phyloP scores from a whole-genome alignment of 257 asterid genomes.

The Gynochthodes officinalis region DNA sequence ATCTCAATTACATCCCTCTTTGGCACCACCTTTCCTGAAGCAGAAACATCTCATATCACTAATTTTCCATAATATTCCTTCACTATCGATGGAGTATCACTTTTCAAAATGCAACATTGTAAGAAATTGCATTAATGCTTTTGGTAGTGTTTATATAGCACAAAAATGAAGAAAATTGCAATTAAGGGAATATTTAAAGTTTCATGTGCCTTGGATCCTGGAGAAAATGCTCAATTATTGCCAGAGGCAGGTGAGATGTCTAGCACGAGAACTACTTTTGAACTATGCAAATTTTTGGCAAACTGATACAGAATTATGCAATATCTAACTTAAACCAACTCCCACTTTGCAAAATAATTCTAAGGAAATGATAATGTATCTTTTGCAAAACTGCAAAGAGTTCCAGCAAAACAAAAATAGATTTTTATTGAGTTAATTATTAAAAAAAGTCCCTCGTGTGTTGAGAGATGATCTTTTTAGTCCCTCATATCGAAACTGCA shows the following conservation, averaged over 20 bases:
- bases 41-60: constrained; percentile 6
- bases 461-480: no score
- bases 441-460: no score
- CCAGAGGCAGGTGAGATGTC: neutral
- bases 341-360: neutral
- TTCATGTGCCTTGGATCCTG: neutral
- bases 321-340: neutral
- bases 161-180: neutral
- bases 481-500: no score
- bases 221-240: neutral
- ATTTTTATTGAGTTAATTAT: no score
- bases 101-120: neutral
- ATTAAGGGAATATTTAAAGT: neutral
- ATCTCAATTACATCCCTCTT: constrained; percentile 63
- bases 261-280: neutral
- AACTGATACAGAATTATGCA: neutral
- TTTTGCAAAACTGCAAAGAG: neutral
- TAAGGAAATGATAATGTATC: neutral
- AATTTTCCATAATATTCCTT: neutral
- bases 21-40: constrained; percentile 62
- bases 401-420: no score
- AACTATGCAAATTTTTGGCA: neutral
- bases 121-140: neutral
- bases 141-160: neutral
- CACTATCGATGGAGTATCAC: neutral